Percentiles rank a stretch among this genome's conserved stretches.
Evolutionary conservation across 371 early-diverging fungal genomes (phyloP).

Genomic region (Syncephalis fuscata): DNA sequence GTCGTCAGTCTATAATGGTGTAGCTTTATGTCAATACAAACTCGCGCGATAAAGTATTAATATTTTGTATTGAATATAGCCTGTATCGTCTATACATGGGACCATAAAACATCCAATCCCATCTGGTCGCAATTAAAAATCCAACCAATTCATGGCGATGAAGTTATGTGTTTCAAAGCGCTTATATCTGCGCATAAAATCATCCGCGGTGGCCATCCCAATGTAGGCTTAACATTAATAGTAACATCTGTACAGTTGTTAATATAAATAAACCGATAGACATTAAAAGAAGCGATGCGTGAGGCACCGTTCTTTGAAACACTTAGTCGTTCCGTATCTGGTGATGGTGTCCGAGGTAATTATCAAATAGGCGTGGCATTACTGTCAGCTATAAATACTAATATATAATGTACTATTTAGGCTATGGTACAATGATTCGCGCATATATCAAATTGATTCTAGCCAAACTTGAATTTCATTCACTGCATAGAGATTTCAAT

Average conservation of each 20-base stretch:
- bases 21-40: too few species aligned
- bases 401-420: slow-evolving; percentile 10
- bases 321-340: slow-evolving; percentile 30
- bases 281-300: slow-evolving; percentile 55
- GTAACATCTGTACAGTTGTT: background rate
- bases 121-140: slow-evolving; percentile 79
- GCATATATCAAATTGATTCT: slow-evolving; percentile 78
- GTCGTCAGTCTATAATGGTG: too few species aligned
- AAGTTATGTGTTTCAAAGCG: slow-evolving; percentile 89
- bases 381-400: background rate
- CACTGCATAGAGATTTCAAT: slow-evolving; percentile 81
- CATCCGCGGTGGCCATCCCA: slow-evolving; percentile 82
- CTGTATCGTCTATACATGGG: slow-evolving; percentile 90
- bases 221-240: slow-evolving; percentile 21
- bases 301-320: slow-evolving; percentile 30
- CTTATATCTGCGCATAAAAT: slow-evolving; percentile 90
- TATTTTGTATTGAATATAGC: slow-evolving; percentile 15
- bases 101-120: slow-evolving; percentile 68
- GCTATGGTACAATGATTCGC: slow-evolving; percentile 80
- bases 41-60: too few species aligned
- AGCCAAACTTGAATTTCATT: slow-evolving; percentile 84
- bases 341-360: slow-evolving; percentile 22
- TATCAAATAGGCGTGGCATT: too few species aligned
- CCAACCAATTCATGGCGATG: slow-evolving; percentile 77
- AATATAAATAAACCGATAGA: slow-evolving; percentile 14